Evolutionary conservation across 306 rosid genomes (phyloP), one percentile per base, ranked within the genome.

Genomic region (Pyrus pyrifolia): DNA sequence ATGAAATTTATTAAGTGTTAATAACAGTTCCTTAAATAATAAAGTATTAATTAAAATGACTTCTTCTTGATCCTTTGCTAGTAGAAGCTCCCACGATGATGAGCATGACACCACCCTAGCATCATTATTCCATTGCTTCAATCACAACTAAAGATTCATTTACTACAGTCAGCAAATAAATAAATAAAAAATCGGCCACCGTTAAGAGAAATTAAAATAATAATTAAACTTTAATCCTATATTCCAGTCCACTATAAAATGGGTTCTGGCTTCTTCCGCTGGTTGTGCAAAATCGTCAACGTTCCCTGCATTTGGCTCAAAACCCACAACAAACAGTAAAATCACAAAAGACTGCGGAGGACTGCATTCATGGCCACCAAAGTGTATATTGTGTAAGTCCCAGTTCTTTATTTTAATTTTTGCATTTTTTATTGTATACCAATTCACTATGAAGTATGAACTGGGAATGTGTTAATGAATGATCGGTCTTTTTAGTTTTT

Each of bases 81-180:
- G 53, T 68, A 60, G 53, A 68, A 79, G 81, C 77, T 78, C 78
- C 67, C 80, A 79, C 84, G 93, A 82, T 85, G 96, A 84, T 67
- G 83, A 85, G 91, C 96, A 89, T 93, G 98, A 93, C 98, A 89
- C 87, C 85, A 89, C 79, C 64, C 80, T 85, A 49, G 76, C 96
- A 87, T 91, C 98, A 91, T 87, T 85, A 78, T 82, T 68, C 55
- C 55, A 51, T 15, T 51, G 2, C 21, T 51, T 51, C 55, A 51
- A 18, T 17, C 55, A 51, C 21, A 17, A 51, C 21, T 5, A 51
- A 15, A 5, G 55, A 51, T 15, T 49, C 76, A 79, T 60, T 29
- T 60, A 3, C 6, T 1, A 1, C 0, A 0, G 55, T 29, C 65
- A 60, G 5, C n/a, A 70, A 49, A 49, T 46, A 23, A 46, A 14